These are phyloP conservation scores for Yamadazyma songkhlaensis DNA, from an alignment of 1,139 yeast species.

Conservation along the genomic window DNA sequence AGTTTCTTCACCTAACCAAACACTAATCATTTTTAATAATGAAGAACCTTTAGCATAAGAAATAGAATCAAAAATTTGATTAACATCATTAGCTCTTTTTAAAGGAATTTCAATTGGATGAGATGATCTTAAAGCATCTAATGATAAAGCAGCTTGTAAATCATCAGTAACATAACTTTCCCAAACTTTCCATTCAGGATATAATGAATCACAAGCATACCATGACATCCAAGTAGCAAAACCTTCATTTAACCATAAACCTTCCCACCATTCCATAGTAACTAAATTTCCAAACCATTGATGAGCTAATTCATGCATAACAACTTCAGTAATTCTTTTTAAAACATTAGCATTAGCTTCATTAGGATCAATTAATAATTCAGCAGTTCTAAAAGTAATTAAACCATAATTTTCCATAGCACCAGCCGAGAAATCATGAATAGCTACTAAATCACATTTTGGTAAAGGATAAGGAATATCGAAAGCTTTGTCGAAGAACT, in stretches of 20 bases:
- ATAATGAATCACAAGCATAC: slow-evolving; percentile 48
- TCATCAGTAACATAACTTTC: slow-evolving; percentile 50
- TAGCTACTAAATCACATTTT: slow-evolving; percentile 55
- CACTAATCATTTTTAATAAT: slow-evolving; percentile 69
- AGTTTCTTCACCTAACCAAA: slow-evolving; percentile 67
- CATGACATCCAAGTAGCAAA: slow-evolving; percentile 62
- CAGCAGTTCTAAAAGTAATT: slow-evolving; percentile 54
- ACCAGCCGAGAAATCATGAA: slow-evolving; percentile 57
- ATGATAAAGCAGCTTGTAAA: slow-evolving; percentile 49
- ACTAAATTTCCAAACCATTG: slow-evolving; percentile 66
- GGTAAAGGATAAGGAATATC: slow-evolving; percentile 61
- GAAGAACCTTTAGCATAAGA: slow-evolving; percentile 85
- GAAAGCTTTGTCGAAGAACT: slow-evolving; percentile 49
- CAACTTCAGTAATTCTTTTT: slow-evolving; percentile 56
- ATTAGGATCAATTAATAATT: slow-evolving; percentile 46
- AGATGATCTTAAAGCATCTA: slow-evolving; percentile 53
- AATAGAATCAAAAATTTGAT: slow-evolving; percentile 56
- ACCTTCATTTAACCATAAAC: slow-evolving; percentile 61
- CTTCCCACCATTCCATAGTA: slow-evolving; percentile 67
- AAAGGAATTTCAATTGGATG: slow-evolving; percentile 62
- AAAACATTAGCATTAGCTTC: slow-evolving; percentile 43
- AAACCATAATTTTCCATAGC: slow-evolving; percentile 67
- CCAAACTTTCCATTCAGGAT: slow-evolving; percentile 60
- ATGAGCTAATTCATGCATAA: slow-evolving; percentile 62
- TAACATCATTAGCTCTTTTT: slow-evolving; percentile 51